These are phyloP conservation scores for Hanseniaspora singularis DNA, from an alignment of 805 yeast genomes.

Conservation along the genomic window DNA sequence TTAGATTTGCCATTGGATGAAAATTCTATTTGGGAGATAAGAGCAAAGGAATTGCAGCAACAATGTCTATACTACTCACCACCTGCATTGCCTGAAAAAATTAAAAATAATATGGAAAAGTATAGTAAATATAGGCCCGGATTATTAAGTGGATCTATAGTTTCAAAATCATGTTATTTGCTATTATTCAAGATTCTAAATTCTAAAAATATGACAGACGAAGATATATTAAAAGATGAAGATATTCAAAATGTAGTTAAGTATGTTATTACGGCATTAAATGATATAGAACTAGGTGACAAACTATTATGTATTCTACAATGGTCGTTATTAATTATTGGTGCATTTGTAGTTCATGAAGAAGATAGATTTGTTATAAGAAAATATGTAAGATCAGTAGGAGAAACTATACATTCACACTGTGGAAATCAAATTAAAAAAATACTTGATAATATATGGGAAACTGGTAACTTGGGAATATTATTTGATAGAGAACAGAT, in stretches of 20 bases:
- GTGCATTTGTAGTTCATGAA: conserved; percentile 19
- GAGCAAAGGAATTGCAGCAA: conserved; percentile 18
- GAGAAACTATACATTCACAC: conserved; percentile 21
- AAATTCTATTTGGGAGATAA: conserved; percentile 17
- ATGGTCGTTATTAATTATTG: conserved; percentile 20
- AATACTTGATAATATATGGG: conserved; percentile 21
- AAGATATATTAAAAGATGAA: conserved; percentile 16
- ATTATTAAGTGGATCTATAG: conserved; percentile 20
- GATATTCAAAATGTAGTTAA: conserved; percentile 20
- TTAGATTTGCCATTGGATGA: conserved; percentile 18
- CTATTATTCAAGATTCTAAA: conserved; percentile 18
- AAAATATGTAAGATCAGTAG: conserved; percentile 18
- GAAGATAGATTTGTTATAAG: conserved; percentile 18
- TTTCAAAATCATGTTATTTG: conserved; percentile 20
- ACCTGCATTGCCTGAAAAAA: conserved; percentile 19
- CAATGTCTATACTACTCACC: conserved; percentile 21
- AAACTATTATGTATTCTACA: conserved; percentile 20
- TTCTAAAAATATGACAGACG: conserved; percentile 15
- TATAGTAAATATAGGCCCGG: conserved; percentile 20
- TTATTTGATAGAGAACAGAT: conserved; percentile 18
- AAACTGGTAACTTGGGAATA: conserved; percentile 17
- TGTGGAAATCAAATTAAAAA: conserved; percentile 19
- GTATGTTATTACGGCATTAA: conserved; percentile 18
- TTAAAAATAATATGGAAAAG: conserved; percentile 18
- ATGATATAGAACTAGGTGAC: conserved; percentile 19